These are phyloP conservation scores for Lotus japonicus DNA, from an alignment of 306 rosid species.

Conservation along the genomic window DNA sequence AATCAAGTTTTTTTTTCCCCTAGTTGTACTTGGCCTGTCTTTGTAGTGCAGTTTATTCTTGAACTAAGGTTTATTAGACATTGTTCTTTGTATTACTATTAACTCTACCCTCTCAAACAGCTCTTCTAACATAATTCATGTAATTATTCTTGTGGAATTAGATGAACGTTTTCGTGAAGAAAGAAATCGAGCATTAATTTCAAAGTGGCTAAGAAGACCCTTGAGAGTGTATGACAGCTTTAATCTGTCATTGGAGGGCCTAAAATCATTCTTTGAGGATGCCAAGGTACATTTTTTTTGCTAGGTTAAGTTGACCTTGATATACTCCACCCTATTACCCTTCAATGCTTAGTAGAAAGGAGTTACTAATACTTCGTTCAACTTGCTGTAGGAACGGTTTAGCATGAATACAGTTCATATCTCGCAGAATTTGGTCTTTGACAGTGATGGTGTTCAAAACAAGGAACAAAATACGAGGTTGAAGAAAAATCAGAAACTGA, in stretches of 20 bases:
- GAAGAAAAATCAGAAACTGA: slow-evolving; percentile 38
- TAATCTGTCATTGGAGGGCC: slow-evolving; percentile 47
- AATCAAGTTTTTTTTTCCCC: not conserved
- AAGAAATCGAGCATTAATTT: slow-evolving; percentile 64
- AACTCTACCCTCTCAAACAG: not conserved
- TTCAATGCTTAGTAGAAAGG: not conserved
- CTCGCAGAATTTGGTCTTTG: slow-evolving; percentile 24
- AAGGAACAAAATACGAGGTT: slow-evolving; percentile 27
- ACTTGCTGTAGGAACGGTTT: slow-evolving; percentile 56
- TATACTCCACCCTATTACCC: not conserved
- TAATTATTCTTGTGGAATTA: slow-evolving; percentile 35
- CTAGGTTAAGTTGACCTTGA: slow-evolving; percentile 6
- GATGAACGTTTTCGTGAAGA: slow-evolving; percentile 85
- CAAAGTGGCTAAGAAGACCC: slow-evolving; percentile 88
- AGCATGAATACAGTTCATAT: slow-evolving; percentile 34
- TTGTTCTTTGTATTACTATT: not conserved
- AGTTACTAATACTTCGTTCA: not conserved
- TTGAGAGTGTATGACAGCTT: slow-evolving; percentile 52
- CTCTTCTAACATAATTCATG: not conserved
- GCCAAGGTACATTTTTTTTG: slow-evolving; percentile 46
- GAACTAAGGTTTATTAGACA: not conserved
- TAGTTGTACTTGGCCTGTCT: not conserved
- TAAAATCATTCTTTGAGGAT: slow-evolving; percentile 59
- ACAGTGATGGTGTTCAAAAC: slow-evolving; percentile 18
- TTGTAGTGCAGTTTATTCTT: slow-evolving; percentile 6